These are phyloP conservation scores for Phoma sp. DNA, from an alignment of 2,329 filamentous ascomycete genomes.

Conservation along the genomic window DNA sequence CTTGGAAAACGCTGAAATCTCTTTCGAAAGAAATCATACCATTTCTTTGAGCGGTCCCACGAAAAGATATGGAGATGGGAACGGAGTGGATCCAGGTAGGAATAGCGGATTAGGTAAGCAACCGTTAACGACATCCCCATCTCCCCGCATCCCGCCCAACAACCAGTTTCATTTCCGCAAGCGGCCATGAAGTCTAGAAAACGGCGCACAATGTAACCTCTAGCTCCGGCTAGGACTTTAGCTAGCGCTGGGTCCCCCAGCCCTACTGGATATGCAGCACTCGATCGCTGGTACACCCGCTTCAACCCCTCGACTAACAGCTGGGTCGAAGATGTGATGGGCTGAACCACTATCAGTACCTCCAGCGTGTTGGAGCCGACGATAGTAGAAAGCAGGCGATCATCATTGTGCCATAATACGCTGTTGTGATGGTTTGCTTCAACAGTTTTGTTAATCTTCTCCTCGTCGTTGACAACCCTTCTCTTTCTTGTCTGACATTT, in stretches of 20 bases:
- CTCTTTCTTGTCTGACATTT: neutral
- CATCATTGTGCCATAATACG: neutral
- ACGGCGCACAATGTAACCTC: neutral
- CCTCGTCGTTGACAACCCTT: neutral
- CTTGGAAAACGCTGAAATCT: too few species aligned
- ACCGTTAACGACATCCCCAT: neutral
- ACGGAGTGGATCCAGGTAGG: neutral
- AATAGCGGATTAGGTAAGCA: neutral
- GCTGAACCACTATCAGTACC: conserved; percentile 3
- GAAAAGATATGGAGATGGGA: too few species aligned
- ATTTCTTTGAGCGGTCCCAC: too few species aligned
- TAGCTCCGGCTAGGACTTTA: neutral
- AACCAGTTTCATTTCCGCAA: conserved; percentile 1
- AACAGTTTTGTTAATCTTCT: neutral
- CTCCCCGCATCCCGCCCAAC: conserved; percentile 7
- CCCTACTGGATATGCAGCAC: neutral
- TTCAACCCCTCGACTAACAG: neutral
- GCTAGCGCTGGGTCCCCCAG: neutral
- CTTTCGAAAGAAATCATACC: too few species aligned
- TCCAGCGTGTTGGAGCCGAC: conserved; percentile 5
- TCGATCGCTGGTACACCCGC: neutral
- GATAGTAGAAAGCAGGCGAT: neutral
- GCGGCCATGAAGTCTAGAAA: neutral
- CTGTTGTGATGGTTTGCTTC: neutral
- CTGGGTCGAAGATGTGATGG: neutral